Percentiles rank a stretch among this genome's conserved stretches.
Conservation (phyloP, 306 rosid species). For the Carpinus fangiana region DNA sequence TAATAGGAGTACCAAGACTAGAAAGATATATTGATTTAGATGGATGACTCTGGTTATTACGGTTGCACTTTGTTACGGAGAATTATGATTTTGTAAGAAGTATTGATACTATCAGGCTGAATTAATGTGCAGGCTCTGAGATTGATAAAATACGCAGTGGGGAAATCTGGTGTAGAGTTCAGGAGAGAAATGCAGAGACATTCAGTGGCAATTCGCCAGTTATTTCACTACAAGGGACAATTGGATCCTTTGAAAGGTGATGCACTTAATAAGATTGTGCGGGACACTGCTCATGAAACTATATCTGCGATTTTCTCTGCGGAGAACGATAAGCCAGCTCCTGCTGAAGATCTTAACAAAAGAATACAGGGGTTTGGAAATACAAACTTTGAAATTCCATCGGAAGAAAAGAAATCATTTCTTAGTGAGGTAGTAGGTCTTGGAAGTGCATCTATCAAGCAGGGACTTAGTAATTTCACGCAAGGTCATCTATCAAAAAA, state of each 20-base stretch:
- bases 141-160: constrained; percentile 85
- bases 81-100: background rate
- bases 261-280: constrained; percentile 89
- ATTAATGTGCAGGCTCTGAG: constrained; percentile 69
- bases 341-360: constrained; percentile 75
- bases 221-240: constrained; percentile 91
- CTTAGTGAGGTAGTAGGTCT: constrained; percentile 95
- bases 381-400: constrained; percentile 60
- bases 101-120: constrained; percentile 19
- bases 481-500: constrained; percentile 76
- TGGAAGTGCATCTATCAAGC: constrained; percentile 96
- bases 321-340: constrained; percentile 75
- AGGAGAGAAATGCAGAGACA: constrained; percentile 99
- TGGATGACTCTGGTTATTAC: background rate
- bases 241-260: constrained; percentile 92
- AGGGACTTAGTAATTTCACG: constrained; percentile 75
- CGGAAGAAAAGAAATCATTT: constrained; percentile 80
- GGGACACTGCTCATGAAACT: constrained; percentile 87
- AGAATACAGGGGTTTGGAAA: constrained; percentile 98
- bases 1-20: background rate
- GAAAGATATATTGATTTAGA: background rate
- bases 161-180: constrained; percentile 94
- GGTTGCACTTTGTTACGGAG: background rate
- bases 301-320: constrained; percentile 74
- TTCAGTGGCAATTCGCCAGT: constrained; percentile 81